Evolutionary conservation across 768 basidiomycete genomes (phyloP).

Genomic region (Fomitopsis serialis): DNA sequence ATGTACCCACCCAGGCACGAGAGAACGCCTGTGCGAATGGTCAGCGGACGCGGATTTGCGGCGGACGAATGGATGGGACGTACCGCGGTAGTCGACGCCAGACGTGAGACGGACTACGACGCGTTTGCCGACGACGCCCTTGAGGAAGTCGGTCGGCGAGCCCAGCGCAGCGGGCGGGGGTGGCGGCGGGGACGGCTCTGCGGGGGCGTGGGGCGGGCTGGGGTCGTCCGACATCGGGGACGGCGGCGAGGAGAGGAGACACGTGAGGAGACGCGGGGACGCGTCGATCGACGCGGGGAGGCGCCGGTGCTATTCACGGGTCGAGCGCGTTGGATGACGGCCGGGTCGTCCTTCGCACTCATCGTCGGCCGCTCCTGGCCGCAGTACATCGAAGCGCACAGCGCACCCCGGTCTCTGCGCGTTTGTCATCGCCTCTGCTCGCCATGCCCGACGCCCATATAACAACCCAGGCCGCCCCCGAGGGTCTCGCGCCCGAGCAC

Average conservation of each 20-base stretch:
- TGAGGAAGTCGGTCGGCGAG: slow-evolving; percentile 89
- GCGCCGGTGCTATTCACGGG: too few species aligned
- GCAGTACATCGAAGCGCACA: too few species aligned
- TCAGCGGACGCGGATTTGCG: not conserved
- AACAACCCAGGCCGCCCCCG: not conserved
- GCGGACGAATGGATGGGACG: slow-evolving; percentile 13
- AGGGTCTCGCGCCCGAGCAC: not conserved
- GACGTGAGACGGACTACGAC: slow-evolving; percentile 90
- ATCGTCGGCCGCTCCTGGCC: not conserved
- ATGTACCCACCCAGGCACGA: slow-evolving; percentile 98
- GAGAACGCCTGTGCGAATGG: slow-evolving; percentile 59
- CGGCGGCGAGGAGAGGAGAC: too few species aligned
- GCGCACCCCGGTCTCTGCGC: not conserved
- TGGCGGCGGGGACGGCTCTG: slow-evolving; percentile 33
- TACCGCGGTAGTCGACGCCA: slow-evolving; percentile 92
- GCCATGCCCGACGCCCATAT: too few species aligned
- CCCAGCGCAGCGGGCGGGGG: slow-evolving; percentile 51
- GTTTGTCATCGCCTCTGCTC: not conserved
- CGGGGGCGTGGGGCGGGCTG: slow-evolving; percentile 24
- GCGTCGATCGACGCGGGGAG: too few species aligned
- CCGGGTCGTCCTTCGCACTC: not conserved
- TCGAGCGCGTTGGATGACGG: too few species aligned
- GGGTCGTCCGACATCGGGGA: slow-evolving; percentile 22
- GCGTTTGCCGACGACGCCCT: slow-evolving; percentile 43
- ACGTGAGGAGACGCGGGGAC: too few species aligned